Conservation (phyloP, 2,329 filamentous ascomycete genomes). For the Aspergillus fructus region DNA sequence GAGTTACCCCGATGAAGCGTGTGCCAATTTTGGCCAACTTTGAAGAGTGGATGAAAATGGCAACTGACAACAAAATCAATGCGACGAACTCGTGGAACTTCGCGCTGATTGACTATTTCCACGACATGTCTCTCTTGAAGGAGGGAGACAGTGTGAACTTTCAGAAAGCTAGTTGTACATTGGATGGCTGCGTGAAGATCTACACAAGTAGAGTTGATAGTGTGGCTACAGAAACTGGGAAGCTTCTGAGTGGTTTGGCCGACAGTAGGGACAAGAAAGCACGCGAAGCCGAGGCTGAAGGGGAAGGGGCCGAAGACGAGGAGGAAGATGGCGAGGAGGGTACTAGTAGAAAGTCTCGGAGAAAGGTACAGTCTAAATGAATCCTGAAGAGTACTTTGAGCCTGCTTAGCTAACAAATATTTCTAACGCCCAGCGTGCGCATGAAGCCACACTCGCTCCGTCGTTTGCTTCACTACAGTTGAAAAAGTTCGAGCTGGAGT, state of each 20-base stretch:
- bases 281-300: conserved; percentile 61
- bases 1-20: conserved; percentile 92
- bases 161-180: conserved; percentile 94
- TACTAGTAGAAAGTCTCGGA: conserved; percentile 56
- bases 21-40: conserved; percentile 96
- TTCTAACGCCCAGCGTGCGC: conserved; percentile 66
- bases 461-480: conserved; percentile 86
- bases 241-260: conserved; percentile 87
- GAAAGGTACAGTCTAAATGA: conserved; percentile 59
- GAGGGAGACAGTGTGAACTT: conserved; percentile 98
- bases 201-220: conserved; percentile 98
- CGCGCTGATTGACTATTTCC: conserved; percentile 98
- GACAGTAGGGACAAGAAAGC: conserved; percentile 70
- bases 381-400: neutral
- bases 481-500: conserved; percentile 97
- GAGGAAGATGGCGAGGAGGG: conserved; percentile 58
- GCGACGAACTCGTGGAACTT: conserved; percentile 99
- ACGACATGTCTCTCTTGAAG: conserved; percentile 96
- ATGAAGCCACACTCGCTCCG: conserved; percentile 87
- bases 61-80: conserved; percentile 99
- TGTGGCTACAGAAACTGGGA: conserved; percentile 94
- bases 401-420: conserved; percentile 23
- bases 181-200: conserved; percentile 98
- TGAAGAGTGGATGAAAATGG: conserved; percentile 99
- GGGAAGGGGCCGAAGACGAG: conserved; percentile 60